A percentile compares a stretch with the other conserved stretches of the same genome.
These are phyloP conservation scores for Castanea mollissima DNA, from an alignment of 306 rosid genomes.

Conservation along the genomic window DNA sequence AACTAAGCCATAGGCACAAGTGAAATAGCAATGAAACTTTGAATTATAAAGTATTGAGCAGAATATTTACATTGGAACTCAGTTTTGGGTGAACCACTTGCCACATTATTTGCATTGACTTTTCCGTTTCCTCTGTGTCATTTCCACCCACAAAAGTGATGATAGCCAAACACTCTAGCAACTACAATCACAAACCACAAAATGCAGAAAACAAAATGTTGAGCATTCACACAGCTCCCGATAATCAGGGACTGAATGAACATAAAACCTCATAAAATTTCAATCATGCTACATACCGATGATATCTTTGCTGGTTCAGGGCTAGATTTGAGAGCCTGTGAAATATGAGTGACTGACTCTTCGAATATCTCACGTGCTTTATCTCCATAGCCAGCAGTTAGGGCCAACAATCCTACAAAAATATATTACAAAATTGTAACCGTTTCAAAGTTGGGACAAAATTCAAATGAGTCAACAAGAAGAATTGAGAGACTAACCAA, in stretches of 20 bases:
- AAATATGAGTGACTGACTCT: constrained; percentile 52
- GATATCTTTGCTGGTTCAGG: constrained; percentile 49
- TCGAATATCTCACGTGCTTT: constrained; percentile 74
- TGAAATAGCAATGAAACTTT: background rate
- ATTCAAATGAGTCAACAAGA: constrained; percentile 12
- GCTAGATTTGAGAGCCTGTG: constrained; percentile 61
- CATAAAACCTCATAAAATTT: constrained; percentile 7
- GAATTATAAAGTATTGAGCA: constrained; percentile 1
- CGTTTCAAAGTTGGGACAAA: background rate
- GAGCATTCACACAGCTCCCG: background rate
- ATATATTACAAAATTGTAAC: constrained; percentile 6
- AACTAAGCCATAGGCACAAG: background rate
- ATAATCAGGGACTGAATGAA: background rate
- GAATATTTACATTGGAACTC: constrained; percentile 61
- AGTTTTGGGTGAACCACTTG: constrained; percentile 83
- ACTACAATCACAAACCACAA: constrained; percentile 45
- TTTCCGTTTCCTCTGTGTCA: constrained; percentile 79
- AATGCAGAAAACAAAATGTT: constrained; percentile 4
- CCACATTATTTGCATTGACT: constrained; percentile 90
- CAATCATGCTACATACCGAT: constrained; percentile 40
- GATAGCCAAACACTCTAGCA: constrained; percentile 86
- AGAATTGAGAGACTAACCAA: constrained; percentile 48
- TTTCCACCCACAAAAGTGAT: constrained; percentile 80
- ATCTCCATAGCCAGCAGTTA: constrained; percentile 78
- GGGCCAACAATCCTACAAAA: constrained; percentile 66